phyloP scores from a whole-genome alignment of 345 rosid genomes.

The Eucalyptus erythrocorys region DNA sequence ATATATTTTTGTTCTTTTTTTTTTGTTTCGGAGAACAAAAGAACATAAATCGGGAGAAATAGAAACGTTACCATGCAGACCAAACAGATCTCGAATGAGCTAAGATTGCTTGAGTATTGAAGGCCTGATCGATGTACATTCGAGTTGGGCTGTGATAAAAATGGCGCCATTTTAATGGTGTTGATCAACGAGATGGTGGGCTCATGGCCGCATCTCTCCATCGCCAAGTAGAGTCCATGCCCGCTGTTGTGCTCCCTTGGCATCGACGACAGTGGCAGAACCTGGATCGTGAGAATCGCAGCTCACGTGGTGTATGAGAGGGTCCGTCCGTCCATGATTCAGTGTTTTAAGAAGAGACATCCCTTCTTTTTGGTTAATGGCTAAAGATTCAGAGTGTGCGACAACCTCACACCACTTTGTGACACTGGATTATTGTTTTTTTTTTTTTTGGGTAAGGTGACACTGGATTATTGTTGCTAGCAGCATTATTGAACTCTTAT shows the following conservation, averaged over 20 bases:
- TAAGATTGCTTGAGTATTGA: neutral
- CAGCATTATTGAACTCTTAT: too few relatives aligned
- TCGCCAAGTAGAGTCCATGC: neutral
- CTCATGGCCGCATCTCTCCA: neutral
- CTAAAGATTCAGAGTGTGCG: too few relatives aligned
- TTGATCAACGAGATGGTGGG: neutral
- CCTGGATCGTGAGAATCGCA: neutral
- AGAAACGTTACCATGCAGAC: too few relatives aligned
- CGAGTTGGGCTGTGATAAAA: neutral
- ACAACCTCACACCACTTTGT: too few relatives aligned
- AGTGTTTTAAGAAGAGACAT: neutral
- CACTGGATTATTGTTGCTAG: too few relatives aligned
- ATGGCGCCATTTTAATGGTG: neutral
- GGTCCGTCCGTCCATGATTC: neutral
- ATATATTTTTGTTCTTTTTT: too few relatives aligned
- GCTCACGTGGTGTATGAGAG: neutral
- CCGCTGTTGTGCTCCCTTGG: neutral
- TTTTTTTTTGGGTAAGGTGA: too few relatives aligned
- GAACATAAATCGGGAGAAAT: too few relatives aligned
- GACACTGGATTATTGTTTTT: too few relatives aligned
- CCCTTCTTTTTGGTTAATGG: neutral
- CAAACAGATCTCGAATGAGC: neutral
- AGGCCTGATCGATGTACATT: neutral
- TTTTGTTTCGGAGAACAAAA: too few relatives aligned
- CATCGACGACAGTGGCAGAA: neutral